Evolutionary conservation across 352 stramenopile species (phyloP), one percentile per base, ranked within the genome.

Genomic region (Salisapilia sapeloensis): DNA sequence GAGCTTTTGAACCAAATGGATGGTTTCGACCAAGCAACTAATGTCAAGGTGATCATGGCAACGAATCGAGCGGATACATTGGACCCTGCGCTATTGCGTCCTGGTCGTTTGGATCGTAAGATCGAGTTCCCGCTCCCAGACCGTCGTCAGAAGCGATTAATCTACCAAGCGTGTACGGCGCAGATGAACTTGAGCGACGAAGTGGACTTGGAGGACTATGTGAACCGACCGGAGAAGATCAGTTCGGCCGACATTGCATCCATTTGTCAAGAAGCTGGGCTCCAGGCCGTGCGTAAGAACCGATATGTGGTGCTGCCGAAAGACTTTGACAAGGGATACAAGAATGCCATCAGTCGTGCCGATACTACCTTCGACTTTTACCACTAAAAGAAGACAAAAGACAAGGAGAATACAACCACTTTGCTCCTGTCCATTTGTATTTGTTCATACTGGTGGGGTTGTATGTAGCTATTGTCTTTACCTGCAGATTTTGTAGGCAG

Each of bases 1-100:
- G 96, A 99, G 56, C 62, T 99, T 27, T 64, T 99, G 8, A 99
- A 98, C 71, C 96, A 99, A 56, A 98, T 99, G 95, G 96, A 99
- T 66, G 96, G 96, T 17, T 99, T 99, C 44, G 95, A 99, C 64
- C 94, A 99, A 60, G 92, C 83, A 26, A 99, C 94, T 20, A 99
- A 99, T 64, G 94, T 99, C 50, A 99, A 99, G 72, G 93, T 98
- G 21, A 99, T 99, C 50, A 99, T 99, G 95, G 95, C 95, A 3
- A 99, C 96, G 0, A 99, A 99, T 66, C 79, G 96, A 6, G 90
- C 93, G 10, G 96, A 99, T 53, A 99, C 95, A 24, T 57, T 99
- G 30, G 96, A 99, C 65, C 95, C 96, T 21, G 96, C 96, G 17
- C 67, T 99, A 35, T 66, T 99, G 38, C 83, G 96, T 44, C 95